Evolutionary conservation across 352 stramenopile species (phyloP), one percentile per base, ranked within the genome.

Genomic region (Globisporangium splendens): DNA sequence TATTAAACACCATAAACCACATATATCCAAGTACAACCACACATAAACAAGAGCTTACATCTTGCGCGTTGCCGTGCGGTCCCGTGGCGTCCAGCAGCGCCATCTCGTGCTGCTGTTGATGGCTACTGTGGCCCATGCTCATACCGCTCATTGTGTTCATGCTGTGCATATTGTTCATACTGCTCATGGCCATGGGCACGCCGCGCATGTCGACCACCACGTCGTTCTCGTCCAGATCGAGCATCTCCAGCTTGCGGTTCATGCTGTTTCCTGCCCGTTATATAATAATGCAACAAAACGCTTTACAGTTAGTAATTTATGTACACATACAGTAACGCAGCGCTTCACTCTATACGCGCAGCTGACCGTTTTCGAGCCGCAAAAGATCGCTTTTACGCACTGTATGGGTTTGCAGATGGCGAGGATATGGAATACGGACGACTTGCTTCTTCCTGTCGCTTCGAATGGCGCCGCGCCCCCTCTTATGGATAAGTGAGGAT

Each of bases 211-310:
- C 60, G 17, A 61, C 66, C 54, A 74, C 66, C 20, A 73, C 65
- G 15, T 72, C 69, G 43, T 41, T 69, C 15, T 78, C 72, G n/a
- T 78, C 69, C 5, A 81, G 48, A 46, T 58, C 67, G 20, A 81
- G 44, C 63, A 93, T 83, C 62, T 89, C 83, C 47, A 93, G 54
- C 59, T 85, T 88, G 54, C 81, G 79, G 63, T 82, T 91, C 80
- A 91, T 93, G 39, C 39, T 44, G 13, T 8, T n/a, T 44, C 39
- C 17, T 44, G 13, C n/a, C 8, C 8, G 2, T 3, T 13, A 17
- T 39, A 66, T n/a, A n/a, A n/a, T n/a, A n/a, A n/a, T n/a, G n/a
- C n/a, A n/a, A 35, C 51, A 64, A 64, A 64, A 64, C 48, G 62
- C 50, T 56, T 44, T 44, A 44, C 39, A n/a, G 39, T 44, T 44